Evolutionary conservation across 306 rosid genomes (phyloP), one percentile per base, ranked within the genome.

Genomic region (Heteromeles arbutifolia): DNA sequence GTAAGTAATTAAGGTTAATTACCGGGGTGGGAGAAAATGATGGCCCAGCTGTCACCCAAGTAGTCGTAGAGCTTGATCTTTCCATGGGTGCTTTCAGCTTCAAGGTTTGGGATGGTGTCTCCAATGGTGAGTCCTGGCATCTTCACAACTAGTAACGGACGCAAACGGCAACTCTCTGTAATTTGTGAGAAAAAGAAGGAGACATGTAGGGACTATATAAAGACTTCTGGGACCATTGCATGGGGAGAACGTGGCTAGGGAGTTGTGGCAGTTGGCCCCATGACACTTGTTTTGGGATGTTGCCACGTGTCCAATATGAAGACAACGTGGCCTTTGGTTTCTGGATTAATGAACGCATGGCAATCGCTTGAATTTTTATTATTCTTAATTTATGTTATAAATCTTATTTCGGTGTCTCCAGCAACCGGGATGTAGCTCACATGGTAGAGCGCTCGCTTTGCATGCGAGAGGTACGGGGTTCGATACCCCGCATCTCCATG

Each of bases 11-110:
- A 39, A 39, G 44, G 44, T 39, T 39, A 48, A 48, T 4, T 10
- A 82, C 93, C 92, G 0, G 97, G 98, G 84, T 94, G 98, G 74
- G 96, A 94, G 93, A 94, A 94, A 74, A 94, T 71, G 77, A 91
- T 81, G 84, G 85, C 82, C 97, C 96, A 88, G 75, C 67, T 48
- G 74, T 78, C 79, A 15, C 80, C 72, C 77, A 89, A 82, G 82
- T 73, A 88, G 28, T 81, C 72, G 54, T 90, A 85, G 32, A 94
- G 92, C 11, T 65, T 85, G 86, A 90, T 80, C 65, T n/a, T 90
- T 62, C 98, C 93, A 19, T 85, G 79, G 34, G 95, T 94, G 70
- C 88, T 87, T n/a, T 90, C 90, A 39, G 86, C 93, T 77, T 86
- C 86, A 74, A 91, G 76, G 77, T 92, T 73, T 17, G 97, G 98